Evolutionary conservation across 2,329 filamentous ascomycete genomes (phyloP).

Genomic region (Keithomyces neogunnii): DNA sequence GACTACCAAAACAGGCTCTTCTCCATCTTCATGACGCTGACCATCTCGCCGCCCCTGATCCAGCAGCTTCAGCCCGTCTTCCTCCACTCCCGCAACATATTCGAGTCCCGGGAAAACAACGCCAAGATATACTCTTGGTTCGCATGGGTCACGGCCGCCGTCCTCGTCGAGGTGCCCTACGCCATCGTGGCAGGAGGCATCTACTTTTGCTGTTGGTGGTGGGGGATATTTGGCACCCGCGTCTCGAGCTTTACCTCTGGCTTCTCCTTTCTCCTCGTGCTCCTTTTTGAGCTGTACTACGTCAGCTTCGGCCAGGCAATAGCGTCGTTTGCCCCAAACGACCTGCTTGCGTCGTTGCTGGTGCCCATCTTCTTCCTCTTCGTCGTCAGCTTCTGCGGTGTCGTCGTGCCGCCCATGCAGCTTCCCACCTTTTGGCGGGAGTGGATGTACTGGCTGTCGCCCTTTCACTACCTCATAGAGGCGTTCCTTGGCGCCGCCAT

Average conservation of each 20-base stretch:
- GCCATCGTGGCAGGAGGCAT: constrained; percentile 33
- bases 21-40: constrained; percentile 55
- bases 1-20: constrained; percentile 50
- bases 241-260: no score
- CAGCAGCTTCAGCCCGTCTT: constrained; percentile 52
- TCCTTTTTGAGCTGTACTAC: constrained; percentile 54
- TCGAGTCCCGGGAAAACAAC: constrained; percentile 51
- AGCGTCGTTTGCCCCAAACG: constrained; percentile 54
- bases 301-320: constrained; percentile 54
- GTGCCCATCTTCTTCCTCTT: constrained; percentile 49
- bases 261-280: constrained; percentile 11
- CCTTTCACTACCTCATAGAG: constrained; percentile 59
- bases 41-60: constrained; percentile 49
- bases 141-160: constrained; percentile 46
- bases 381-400: constrained; percentile 65
- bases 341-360: constrained; percentile 47
- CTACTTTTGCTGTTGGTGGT: constrained; percentile 51
- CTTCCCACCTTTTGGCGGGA: constrained; percentile 60
- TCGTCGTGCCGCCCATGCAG: constrained; percentile 57
- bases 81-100: constrained; percentile 46
- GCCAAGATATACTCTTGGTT: constrained; percentile 55
- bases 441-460: constrained; percentile 59
- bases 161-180: constrained; percentile 39
- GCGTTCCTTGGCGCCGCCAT: constrained; percentile 49
- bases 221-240: constrained; percentile 11